These are phyloP conservation scores for Nigrospora sphaerica DNA, from an alignment of 2,329 filamentous ascomycete genomes.

Conservation along the genomic window DNA sequence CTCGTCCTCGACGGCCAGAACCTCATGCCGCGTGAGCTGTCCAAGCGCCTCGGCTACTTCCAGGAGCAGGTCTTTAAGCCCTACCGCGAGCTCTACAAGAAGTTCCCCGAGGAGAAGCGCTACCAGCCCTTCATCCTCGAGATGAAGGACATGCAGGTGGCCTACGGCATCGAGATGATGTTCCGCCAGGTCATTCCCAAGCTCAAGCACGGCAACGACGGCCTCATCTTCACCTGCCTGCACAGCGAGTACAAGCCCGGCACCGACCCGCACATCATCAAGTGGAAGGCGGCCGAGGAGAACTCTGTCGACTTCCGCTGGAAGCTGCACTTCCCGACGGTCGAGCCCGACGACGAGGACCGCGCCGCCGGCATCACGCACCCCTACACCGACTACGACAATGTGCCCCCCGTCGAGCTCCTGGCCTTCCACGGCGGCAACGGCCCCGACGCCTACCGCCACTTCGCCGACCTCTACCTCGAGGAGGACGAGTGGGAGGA, in stretches of 20 bases:
- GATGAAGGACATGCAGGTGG: constrained; percentile 83
- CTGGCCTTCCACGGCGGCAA: constrained; percentile 59
- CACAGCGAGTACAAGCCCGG: constrained; percentile 80
- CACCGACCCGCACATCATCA: constrained; percentile 88
- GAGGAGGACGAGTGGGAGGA: constrained; percentile 75
- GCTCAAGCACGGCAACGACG: constrained; percentile 89
- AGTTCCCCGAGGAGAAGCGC: constrained; percentile 61
- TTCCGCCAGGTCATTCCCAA: constrained; percentile 78
- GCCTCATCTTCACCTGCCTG: constrained; percentile 94
- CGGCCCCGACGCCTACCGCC: constrained; percentile 47
- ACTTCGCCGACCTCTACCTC: constrained; percentile 62
- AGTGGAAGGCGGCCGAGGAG: constrained; percentile 94
- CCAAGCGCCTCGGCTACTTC: constrained; percentile 86
- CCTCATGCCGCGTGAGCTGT: constrained; percentile 71
- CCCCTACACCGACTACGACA: constrained; percentile 71
- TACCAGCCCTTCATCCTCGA: constrained; percentile 75
- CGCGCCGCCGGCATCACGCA: constrained; percentile 57
- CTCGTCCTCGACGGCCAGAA: constrained; percentile 71
- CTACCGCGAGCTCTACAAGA: constrained; percentile 54
- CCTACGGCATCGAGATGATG: constrained; percentile 87
- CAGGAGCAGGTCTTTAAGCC: constrained; percentile 68
- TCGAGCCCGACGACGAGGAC: constrained; percentile 63
- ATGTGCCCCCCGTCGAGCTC: constrained; percentile 66
- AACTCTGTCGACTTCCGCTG: constrained; percentile 93
- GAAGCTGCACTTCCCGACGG: constrained; percentile 64